phyloP scores from a whole-genome alignment of 129 eudicot genomes.

The Silybum marianum region DNA sequence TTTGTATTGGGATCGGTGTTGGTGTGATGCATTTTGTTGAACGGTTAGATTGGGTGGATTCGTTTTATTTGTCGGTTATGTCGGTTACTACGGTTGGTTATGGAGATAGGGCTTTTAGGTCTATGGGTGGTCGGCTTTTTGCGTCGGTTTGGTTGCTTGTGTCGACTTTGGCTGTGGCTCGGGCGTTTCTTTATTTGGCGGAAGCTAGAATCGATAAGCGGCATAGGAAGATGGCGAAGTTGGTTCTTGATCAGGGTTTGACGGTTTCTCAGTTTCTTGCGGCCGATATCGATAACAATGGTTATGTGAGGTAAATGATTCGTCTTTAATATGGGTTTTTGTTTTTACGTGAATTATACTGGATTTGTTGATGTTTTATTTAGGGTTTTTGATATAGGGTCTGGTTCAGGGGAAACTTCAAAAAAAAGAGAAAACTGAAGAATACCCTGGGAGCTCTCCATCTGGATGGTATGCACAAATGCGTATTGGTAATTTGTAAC shows the following conservation, averaged over 20 bases:
- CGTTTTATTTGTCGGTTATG: constrained; percentile 92
- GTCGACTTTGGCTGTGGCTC: constrained; percentile 95
- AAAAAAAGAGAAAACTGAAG: too few species aligned
- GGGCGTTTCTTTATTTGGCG: constrained; percentile 96
- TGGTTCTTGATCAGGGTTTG: constrained; percentile 94
- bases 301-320: constrained; percentile 69
- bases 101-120: constrained; percentile 81
- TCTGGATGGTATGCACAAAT: too few species aligned
- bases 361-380: constrained; percentile 3
- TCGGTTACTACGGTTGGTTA: constrained; percentile 96
- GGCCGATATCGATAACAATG: constrained; percentile 91
- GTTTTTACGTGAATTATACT: too few species aligned
- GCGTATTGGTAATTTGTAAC: too few species aligned
- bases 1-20: constrained; percentile 87
- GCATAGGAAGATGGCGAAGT: constrained; percentile 84
- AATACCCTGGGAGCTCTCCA: too few species aligned
- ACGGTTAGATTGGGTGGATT: constrained; percentile 74
- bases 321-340: not conserved
- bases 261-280: constrained; percentile 96
- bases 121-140: constrained; percentile 75
- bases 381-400: not conserved
- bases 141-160: constrained; percentile 97
- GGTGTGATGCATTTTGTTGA: constrained; percentile 84
- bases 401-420: too few species aligned
- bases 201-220: constrained; percentile 97